phyloP scores from a whole-genome alignment of 352 stramenopile genomes.

The Globisporangium uncinulatum region DNA sequence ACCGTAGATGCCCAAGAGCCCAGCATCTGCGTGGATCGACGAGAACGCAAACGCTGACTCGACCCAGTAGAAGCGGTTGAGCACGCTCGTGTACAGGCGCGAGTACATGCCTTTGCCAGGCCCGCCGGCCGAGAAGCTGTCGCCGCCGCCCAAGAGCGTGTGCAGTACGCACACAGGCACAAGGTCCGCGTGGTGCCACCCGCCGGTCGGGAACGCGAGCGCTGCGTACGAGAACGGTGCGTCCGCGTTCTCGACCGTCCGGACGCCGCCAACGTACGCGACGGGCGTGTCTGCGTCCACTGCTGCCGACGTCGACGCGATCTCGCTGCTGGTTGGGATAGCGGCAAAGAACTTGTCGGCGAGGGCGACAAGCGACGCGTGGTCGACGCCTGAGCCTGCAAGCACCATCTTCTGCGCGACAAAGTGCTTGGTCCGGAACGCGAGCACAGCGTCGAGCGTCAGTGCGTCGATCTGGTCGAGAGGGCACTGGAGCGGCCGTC shows the following conservation, averaged over 20 bases:
- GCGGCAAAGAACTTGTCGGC: conserved; percentile 88
- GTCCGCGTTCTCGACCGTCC: conserved; percentile 62
- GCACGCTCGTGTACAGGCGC: conserved; percentile 95
- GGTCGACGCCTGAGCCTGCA: conserved; percentile 92
- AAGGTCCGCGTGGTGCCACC: conserved; percentile 96
- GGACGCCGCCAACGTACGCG: conserved; percentile 65
- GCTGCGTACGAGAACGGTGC: conserved; percentile 88
- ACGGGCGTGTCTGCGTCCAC: conserved; percentile 22
- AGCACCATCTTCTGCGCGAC: conserved; percentile 89
- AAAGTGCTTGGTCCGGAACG: conserved; percentile 75
- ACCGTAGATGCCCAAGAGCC: conserved; percentile 95
- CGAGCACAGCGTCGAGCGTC: conserved; percentile 61
- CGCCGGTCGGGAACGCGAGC: conserved; percentile 94
- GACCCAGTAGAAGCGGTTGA: conserved; percentile 98
- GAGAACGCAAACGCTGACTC: conserved; percentile 97
- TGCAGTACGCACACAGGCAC: conserved; percentile 97
- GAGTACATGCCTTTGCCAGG: conserved; percentile 99
- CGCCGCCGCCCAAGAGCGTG: conserved; percentile 96
- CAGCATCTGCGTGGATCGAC: conserved; percentile 93
- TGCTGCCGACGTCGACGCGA: neutral
- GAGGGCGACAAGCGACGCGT: conserved; percentile 90
- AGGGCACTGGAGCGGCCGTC: conserved; percentile 74
- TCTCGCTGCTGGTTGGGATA: conserved; percentile 14
- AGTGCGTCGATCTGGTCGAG: conserved; percentile 76
- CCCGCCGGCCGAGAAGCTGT: conserved; percentile 98